Evolutionary conservation across 1,284 basidiomycete genomes (phyloP), one percentile per base, ranked within the genome.

Genomic region (Leccinum colubrinum): DNA sequence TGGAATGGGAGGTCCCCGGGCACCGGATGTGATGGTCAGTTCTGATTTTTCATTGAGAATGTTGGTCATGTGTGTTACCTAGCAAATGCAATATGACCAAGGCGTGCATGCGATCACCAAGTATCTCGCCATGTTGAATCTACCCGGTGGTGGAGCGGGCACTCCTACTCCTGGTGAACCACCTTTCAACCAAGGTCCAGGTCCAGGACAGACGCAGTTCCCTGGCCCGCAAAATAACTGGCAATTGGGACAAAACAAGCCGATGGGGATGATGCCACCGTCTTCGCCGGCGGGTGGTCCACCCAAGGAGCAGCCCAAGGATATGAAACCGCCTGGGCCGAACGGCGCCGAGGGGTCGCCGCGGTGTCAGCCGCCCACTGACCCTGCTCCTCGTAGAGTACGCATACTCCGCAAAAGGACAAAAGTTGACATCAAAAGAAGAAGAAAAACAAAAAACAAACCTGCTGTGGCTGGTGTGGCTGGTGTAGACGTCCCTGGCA

Each of bases 261-360:
- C 75, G 6, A 78, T 77, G 74, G 70, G 71, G 66, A 77, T 80
- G 74, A 80, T 81, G 70, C 80, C 80, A 30, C 85, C 86, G 1
- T 84, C 84, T 3, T 85, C 85, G 1, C 82, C 83, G 48, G 72
- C 83, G 48, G 72, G 72, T 14, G 78, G 77, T 3, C 73, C 75
- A 12, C 61, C 76, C 15, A 83, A 83, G 65, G 82, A 82, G 59
- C 75, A 77, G 25, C 61, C 70, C 56, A 72, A 72, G 48, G 74
- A 79, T 52, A 68, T 67, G 15, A 68, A 74, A 53, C 58, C 57
- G 6, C 59, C 65, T 55, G 51, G 62, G 14, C 61, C 55, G 56
- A 61, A 71, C 46, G 62, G 30, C 30, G 8, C 30, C 8, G 8
- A 30, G 30, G 30, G 30, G 30, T 30, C 30, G 3, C 30, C 30